These are phyloP conservation scores for Endoconidiophora polonica DNA, from an alignment of 2,329 filamentous ascomycete genomes.

Conservation along the genomic window DNA sequence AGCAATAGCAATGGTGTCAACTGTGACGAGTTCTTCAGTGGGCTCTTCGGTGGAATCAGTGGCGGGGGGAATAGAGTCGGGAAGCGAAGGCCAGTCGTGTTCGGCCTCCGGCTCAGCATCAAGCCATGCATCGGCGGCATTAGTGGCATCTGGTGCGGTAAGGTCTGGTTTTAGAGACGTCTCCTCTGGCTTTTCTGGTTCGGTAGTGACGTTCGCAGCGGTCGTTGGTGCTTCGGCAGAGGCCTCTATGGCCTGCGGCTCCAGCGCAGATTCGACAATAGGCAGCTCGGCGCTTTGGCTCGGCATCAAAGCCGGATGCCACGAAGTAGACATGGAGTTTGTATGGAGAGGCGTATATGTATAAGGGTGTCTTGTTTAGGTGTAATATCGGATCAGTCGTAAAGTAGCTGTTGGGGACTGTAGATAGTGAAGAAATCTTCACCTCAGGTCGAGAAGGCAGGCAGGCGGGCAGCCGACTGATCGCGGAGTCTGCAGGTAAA, in stretches of 20 bases:
- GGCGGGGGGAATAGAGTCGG: background rate
- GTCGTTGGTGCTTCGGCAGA: background rate
- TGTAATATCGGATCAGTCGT: too few relatives aligned
- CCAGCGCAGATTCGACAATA: background rate
- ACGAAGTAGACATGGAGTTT: constrained; percentile 24
- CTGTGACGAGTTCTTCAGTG: background rate
- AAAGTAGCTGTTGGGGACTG: too few relatives aligned
- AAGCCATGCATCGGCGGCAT: constrained; percentile 11
- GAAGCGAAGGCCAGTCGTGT: constrained; percentile 9
- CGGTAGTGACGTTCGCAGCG: background rate
- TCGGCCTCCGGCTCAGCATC: constrained; percentile 8
- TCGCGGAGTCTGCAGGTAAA: too few relatives aligned
- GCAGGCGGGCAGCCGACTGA: too few relatives aligned
- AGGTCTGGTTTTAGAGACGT: background rate
- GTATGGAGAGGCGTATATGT: background rate
- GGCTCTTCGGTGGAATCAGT: background rate
- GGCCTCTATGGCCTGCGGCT: background rate
- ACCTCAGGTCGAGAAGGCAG: too few relatives aligned
- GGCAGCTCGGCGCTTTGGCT: constrained; percentile 7
- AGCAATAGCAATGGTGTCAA: background rate
- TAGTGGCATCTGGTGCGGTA: constrained; percentile 2
- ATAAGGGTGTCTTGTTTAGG: background rate
- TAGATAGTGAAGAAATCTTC: too few relatives aligned
- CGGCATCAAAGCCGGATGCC: constrained; percentile 27
- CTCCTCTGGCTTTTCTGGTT: background rate